Base-by-base conservation (phyloP, 106 monocot species). In the Amphibolis antarctica region DNA sequence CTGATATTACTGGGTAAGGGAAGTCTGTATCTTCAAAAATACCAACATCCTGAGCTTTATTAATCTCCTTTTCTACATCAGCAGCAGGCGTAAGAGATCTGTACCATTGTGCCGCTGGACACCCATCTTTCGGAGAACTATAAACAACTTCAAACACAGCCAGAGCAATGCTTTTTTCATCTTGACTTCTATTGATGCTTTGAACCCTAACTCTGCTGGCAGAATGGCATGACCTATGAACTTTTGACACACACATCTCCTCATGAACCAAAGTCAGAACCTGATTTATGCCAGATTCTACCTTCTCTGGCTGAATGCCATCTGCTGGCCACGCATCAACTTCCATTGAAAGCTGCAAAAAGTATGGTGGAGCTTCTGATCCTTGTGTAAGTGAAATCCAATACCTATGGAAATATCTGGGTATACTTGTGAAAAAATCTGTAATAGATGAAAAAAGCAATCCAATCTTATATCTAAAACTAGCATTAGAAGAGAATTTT, bases 71-170 rank as follows among this genome's bases (percentile, higher is more conserved):
- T 45, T 81, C 77, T 28, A 90, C 96, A 84, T 96, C 84, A 53
- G 86, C 75, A 53, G 86, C 94, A 62, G 94, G 94, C 50, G 86
- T 86, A 27, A 96, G 69, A 51, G 94, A 84, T 69, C 66, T 74
- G 68, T 75, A 80, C 89, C 84, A 78, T 53, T 82, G 81, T 22
- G 25, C 61, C 53, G 55, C 52, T 55, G 70, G 69, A 43, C 83
- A 83, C 23, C 76, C 79, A 17, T 49, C 63, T 7, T 69, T 54
- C 66, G 92, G 85, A 76, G 86, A 86, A 63, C 83, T 81, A 80
- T 86, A 82, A 46, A 86, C 74, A 66, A 96, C 94, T 83, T 93
- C 93, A 77, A 93, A 83, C 28, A 93, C 85, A 74, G 81, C 88
- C 69, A 88, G 62, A 56, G 84, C 96, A 59, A 96, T 45, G 62